Evolutionary conservation across 1,139 yeast species (phyloP).

Genomic region (Taphrina sp.): DNA sequence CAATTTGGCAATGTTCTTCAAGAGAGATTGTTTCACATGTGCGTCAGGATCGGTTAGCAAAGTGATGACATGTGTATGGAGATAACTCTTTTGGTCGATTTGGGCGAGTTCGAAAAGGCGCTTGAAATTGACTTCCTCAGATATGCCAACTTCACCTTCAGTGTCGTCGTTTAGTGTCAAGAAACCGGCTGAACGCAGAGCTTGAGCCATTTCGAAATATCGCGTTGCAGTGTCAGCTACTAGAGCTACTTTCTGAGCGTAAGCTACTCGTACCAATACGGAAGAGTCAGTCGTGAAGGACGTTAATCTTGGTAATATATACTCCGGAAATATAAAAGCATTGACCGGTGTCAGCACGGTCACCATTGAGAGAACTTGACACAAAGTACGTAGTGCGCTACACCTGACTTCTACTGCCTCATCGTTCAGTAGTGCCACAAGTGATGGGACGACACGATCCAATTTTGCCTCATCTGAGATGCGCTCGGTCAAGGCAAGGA

Average conservation of each 20-base stretch:
- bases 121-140: slow-evolving; percentile 46
- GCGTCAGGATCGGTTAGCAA: slow-evolving; percentile 68
- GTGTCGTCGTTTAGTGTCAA: slow-evolving; percentile 42
- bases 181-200: slow-evolving; percentile 51
- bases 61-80: slow-evolving; percentile 64
- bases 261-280: slow-evolving; percentile 57
- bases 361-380: slow-evolving; percentile 49
- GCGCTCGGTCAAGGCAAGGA: slow-evolving; percentile 72
- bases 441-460: slow-evolving; percentile 79
- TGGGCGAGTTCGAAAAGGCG: slow-evolving; percentile 39
- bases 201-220: slow-evolving; percentile 65
- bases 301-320: slow-evolving; percentile 60
- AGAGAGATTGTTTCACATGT: slow-evolving; percentile 65
- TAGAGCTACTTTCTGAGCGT: slow-evolving; percentile 72
- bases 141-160: slow-evolving; percentile 50
- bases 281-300: slow-evolving; percentile 47
- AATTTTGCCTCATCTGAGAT: slow-evolving; percentile 79
- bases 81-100: slow-evolving; percentile 46
- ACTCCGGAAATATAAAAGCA: slow-evolving; percentile 26
- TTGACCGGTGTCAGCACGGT: slow-evolving; percentile 18
- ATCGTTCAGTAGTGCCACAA: slow-evolving; percentile 59
- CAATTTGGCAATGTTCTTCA: slow-evolving; percentile 66
- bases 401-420: slow-evolving; percentile 58
- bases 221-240: slow-evolving; percentile 62
- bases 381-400: slow-evolving; percentile 45